phyloP scores from a whole-genome alignment of 1,139 yeast species.

The Geotrichum histeridarum region DNA sequence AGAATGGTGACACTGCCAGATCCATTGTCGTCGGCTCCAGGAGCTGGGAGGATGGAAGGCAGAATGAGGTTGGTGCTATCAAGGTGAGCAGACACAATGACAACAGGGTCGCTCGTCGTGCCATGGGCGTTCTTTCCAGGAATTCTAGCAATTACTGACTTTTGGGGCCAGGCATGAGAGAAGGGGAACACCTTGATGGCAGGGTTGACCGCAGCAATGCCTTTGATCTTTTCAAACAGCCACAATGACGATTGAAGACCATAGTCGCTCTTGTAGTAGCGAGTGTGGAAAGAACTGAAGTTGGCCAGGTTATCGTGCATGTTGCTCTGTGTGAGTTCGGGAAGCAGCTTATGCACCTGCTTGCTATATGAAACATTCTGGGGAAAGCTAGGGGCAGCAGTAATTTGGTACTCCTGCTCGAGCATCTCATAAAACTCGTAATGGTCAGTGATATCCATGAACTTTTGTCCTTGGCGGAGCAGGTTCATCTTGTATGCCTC shows the following conservation, averaged over 20 bases:
- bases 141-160: conserved; percentile 42
- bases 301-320: conserved; percentile 9
- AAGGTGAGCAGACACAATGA: conserved; percentile 85
- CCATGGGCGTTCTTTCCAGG: conserved; percentile 40
- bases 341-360: conserved; percentile 7
- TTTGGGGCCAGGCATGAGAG: conserved; percentile 18
- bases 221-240: conserved; percentile 51
- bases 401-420: neutral
- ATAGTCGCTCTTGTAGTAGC: conserved; percentile 68
- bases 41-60: conserved; percentile 67
- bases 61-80: conserved; percentile 74
- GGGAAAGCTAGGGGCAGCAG: conserved; percentile 5
- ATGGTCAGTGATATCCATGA: conserved; percentile 19
- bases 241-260: conserved; percentile 74
- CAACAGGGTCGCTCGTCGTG: conserved; percentile 35
- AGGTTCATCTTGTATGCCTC: conserved; percentile 2
- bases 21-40: conserved; percentile 97
- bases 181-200: conserved; percentile 12
- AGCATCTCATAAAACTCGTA: conserved; percentile 13
- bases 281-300: conserved; percentile 59
- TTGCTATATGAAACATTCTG: conserved; percentile 3
- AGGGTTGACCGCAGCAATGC: conserved; percentile 35
- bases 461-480: conserved; percentile 8
- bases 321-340: conserved; percentile 6
- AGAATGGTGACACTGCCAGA: conserved; percentile 77